Conservation (phyloP, 164 flowering plant species). For the Vitis rotundifolia region DNA sequence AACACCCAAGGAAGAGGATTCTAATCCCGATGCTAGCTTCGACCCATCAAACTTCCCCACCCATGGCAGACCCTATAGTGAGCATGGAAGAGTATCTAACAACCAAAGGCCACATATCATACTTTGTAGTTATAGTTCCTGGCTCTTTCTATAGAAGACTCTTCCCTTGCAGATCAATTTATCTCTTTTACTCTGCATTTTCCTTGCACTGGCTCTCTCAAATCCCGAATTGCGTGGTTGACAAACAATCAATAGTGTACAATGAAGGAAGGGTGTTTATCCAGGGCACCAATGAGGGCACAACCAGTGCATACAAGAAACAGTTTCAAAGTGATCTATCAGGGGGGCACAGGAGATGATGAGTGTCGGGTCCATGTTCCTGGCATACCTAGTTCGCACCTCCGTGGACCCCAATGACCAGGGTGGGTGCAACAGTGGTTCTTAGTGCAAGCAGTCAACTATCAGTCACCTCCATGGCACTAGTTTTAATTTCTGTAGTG, state of each 20-base stretch:
- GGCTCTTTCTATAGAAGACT: constrained; percentile 79
- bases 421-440: constrained; percentile 59
- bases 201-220: constrained; percentile 95
- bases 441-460: constrained; percentile 47
- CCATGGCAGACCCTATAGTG: constrained; percentile 39
- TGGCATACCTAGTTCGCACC: constrained; percentile 77
- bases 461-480: constrained; percentile 48
- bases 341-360: constrained; percentile 59
- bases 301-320: constrained; percentile 63
- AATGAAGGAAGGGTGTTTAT: constrained; percentile 77
- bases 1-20: background rate
- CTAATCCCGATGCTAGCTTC: too few species aligned
- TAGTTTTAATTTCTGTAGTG: constrained; percentile 85
- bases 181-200: constrained; percentile 84
- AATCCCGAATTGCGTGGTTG: constrained; percentile 73
- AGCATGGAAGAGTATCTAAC: constrained; percentile 87
- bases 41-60: too few species aligned
- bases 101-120: constrained; percentile 53
- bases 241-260: constrained; percentile 63
- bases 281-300: constrained; percentile 64
- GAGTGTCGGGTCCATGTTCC: constrained; percentile 80
- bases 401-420: constrained; percentile 71
- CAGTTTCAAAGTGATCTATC: constrained; percentile 75
- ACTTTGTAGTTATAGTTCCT: constrained; percentile 83
- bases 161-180: constrained; percentile 64